Percentiles rank a stretch among this genome's conserved stretches.
Conservation (phyloP, 2,329 filamentous ascomycete genomes). For the Pseudophaeomoniella oleicola region DNA sequence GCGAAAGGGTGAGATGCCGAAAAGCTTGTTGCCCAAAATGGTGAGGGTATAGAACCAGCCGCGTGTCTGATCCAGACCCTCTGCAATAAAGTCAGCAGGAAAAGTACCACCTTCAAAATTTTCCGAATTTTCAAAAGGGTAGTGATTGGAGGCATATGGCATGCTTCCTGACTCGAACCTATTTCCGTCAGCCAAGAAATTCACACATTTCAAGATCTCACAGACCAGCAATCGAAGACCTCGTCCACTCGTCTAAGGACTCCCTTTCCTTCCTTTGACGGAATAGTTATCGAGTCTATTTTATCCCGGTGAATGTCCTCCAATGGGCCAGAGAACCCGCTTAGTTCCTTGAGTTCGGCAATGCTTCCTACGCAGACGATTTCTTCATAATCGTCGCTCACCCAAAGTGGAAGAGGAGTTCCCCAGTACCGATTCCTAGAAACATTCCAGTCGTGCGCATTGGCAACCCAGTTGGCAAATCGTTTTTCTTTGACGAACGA, state of each 20-base stretch:
- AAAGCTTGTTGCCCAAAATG: constrained; percentile 77
- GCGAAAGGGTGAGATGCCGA: constrained; percentile 73
- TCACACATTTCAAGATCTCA: not conserved
- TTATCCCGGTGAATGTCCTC: constrained; percentile 84
- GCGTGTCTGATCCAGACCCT: constrained; percentile 83
- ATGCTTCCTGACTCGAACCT: constrained; percentile 69
- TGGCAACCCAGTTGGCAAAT: constrained; percentile 81
- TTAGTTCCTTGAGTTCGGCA: constrained; percentile 68
- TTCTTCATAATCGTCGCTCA: constrained; percentile 78
- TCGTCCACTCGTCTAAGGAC: constrained; percentile 67
- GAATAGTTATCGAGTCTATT: constrained; percentile 87
- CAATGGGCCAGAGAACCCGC: constrained; percentile 71
- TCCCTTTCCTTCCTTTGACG: constrained; percentile 75
- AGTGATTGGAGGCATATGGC: constrained; percentile 84
- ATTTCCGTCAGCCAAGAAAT: not conserved
- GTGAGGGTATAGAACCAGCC: constrained; percentile 95
- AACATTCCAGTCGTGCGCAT: constrained; percentile 90
- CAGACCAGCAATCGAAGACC: constrained; percentile 92
- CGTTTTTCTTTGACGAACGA: constrained; percentile 80
- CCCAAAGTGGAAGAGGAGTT: constrained; percentile 83
- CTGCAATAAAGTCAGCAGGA: constrained; percentile 87
- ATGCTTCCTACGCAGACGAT: constrained; percentile 75
- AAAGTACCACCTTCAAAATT: constrained; percentile 60
- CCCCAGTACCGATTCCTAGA: constrained; percentile 93
- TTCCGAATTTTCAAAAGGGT: constrained; percentile 79